Evolutionary conservation across 2,329 filamentous ascomycete species (phyloP).

Genomic region (Cladosporium cucumerinum): DNA sequence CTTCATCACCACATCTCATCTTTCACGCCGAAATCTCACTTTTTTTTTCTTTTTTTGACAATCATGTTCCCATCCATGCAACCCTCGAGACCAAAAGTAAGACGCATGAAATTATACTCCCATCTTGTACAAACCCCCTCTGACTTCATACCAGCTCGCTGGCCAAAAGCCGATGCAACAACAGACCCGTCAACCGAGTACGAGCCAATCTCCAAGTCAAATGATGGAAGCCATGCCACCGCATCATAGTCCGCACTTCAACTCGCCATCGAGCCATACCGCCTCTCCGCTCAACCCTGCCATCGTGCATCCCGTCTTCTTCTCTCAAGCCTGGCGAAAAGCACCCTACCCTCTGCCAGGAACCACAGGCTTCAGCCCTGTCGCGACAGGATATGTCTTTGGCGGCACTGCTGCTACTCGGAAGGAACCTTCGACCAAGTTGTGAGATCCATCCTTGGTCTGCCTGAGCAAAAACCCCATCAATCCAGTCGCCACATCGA

Average conservation of each 20-base stretch:
- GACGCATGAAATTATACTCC: not conserved
- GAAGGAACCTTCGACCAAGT: conserved; percentile 23
- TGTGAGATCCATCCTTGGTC: conserved; percentile 14
- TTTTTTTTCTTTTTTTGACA: not conserved
- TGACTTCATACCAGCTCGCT: conserved; percentile 10
- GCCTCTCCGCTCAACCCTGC: conserved; percentile 52
- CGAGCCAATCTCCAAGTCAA: conserved; percentile 35
- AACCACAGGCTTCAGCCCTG: conserved; percentile 40
- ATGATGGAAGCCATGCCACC: conserved; percentile 51
- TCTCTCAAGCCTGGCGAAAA: conserved; percentile 61
- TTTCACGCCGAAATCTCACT: not conserved
- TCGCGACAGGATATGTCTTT: conserved; percentile 44
- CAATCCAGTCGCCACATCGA: not conserved
- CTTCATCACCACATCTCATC: not conserved
- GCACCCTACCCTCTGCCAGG: conserved; percentile 47
- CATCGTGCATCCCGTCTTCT: conserved; percentile 70
- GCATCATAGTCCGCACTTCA: conserved; percentile 16
- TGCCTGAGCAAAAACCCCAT: not conserved
- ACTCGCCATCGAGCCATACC: conserved; percentile 2
- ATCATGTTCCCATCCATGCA: conserved; percentile 37
- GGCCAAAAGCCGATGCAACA: not conserved
- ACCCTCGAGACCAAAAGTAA: conserved; percentile 40
- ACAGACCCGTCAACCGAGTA: conserved; percentile 23
- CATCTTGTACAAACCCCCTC: not conserved
- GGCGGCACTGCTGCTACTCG: conserved; percentile 17